Evolutionary conservation across 129 eudicot genomes (phyloP), one percentile per base, ranked within the genome.

Genomic region (Logfia minima): DNA sequence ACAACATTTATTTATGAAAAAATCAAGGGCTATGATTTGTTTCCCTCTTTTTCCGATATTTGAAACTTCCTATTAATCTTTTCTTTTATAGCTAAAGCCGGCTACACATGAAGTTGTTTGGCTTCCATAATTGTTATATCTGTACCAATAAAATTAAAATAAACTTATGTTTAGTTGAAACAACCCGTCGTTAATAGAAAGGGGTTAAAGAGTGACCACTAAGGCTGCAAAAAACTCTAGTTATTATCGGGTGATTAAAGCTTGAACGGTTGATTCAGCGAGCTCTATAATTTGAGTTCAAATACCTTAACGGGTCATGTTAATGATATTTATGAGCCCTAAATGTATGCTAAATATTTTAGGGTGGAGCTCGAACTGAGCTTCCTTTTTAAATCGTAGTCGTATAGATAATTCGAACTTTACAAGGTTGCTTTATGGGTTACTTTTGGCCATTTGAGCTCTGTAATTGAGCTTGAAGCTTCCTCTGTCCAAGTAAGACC

Each of bases 291-390:
- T 41, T 41, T 41, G 48, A 9, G 14, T 41, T 9, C 14, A 41
- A 9, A 39, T 9, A 41, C 48, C 48, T 41, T 41, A 2, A 41
- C 4, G 13, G 3, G 48, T 41, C 48, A 9, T 41, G 48, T 9
- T 41, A 41, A 41, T 39, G 45, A 41, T 41, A 10, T 41, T 41
- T 70, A 70, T 23, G 60, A 70, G 74, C 59, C 59, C 18, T 45
- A 26, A 4, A 45, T 43, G 22, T 43, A 70, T 70, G 60, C 52
- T 70, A 55, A 45, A 70, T 43, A 45, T 43, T 37, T 37, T 26
- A 13, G 18, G 63, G 5, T 34, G 39, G 29, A 48, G 75, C 41
- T 48, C 7, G 23, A 48, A 70, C 53, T 6, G 5, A 28, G n/a
- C 18, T 48, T 43, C 19, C 74, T 69, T 43, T 69, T 43, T 7